Evolutionary conservation across 352 stramenopile genomes (phyloP), one percentile per base, ranked within the genome.

Genomic region (Phytophthora palmivora): DNA sequence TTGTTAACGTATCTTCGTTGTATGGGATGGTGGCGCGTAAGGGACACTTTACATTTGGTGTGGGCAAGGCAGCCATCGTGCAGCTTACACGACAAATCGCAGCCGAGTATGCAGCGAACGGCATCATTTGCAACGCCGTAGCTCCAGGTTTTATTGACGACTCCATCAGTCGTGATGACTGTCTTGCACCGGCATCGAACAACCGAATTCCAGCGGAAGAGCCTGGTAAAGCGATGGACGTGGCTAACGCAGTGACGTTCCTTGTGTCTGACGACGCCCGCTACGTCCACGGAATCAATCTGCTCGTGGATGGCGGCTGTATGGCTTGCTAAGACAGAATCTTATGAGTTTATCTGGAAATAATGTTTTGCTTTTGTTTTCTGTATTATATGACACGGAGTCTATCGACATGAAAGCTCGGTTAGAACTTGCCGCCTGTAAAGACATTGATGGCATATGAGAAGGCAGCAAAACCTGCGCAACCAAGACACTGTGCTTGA

Each of bases 401-500:
- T 72, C 63, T 71, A 70, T 65, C 41, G 33, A 46, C 49, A 57
- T 42, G 39, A 4, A 34, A 44, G 39, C 24, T 44, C 6, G 5
- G 5, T 49, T 90, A 94, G 33, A 84, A 89, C 22, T 85, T 82
- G 47, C 84, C 84, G 51, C 84, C 79, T 48, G 95, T 97, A 65
- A 97, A 86, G 36, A 86, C 67, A 61, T 98, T 87, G 63, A 97
- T 97, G 18, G 85, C 84, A 45, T 94, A 94, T 19, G 85, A 96
- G 67, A 98, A 98, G 2, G 89, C 88, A 6, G 92, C 92, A 67
- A 98, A 97, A 60, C 91, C 90, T 60, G 81, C 94, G 79, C 96
- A 99, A 30, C 95, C 95, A 14, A 98, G 65, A 62, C 91, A 97
- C 63, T 97, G 94, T 7, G 94, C 94, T 66, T 98, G 89, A 16